Base-by-base conservation (phyloP, 1,139 yeast species). In the Lodderomyces metapsilosis region DNA sequence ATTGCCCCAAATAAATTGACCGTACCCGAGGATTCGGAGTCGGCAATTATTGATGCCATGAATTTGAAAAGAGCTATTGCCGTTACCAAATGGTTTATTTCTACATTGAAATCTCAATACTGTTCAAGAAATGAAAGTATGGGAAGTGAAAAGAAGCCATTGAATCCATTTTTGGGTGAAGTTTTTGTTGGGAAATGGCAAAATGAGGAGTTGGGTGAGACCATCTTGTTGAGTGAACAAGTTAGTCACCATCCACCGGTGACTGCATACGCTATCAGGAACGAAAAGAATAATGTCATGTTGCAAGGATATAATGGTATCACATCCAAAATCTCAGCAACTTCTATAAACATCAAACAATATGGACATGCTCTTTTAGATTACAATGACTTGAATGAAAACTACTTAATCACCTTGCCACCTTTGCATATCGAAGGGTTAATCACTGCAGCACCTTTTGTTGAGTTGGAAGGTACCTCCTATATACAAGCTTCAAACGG, bases 171-270 rank as follows among this genome's bases (percentile, higher is more conserved):
- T 57, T 70, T 92, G 52, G 98, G 98, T 42, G 98, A 91, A 65
- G 73, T 88, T 36, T 92, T 89, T 55, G 86, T 88, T 30, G 97
- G 96, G 39, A 82, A 84, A 57, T 88, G 96, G 95, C 71, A 68
- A 15, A 36, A 15, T 13, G 76, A 72, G 27, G 49, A 54, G 20
- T 62, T 76, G 10, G 94, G 95, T 24, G 91, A 84, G 49, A 85
- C 96, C 15, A 64, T 78, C 13, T 71, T 91, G 49, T 73, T 88
- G 42, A 80, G 91, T 44, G 98, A 92, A 63, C 98, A 92, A 65
- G 97, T 91, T 16, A 81, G 89, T 48, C 98, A 91, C 65, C 98
- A 91, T 59, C 98, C 98, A 13, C 97, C 98, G 17, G 83, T 87
- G 27, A 89, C 97, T 13, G 97, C 94, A 2, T 92, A 88, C 59